A percentile compares a stretch with the other conserved stretches of the same genome.
Conservation (phyloP, 441 rosid genomes). For the Dalechampia spathulata region DNA sequence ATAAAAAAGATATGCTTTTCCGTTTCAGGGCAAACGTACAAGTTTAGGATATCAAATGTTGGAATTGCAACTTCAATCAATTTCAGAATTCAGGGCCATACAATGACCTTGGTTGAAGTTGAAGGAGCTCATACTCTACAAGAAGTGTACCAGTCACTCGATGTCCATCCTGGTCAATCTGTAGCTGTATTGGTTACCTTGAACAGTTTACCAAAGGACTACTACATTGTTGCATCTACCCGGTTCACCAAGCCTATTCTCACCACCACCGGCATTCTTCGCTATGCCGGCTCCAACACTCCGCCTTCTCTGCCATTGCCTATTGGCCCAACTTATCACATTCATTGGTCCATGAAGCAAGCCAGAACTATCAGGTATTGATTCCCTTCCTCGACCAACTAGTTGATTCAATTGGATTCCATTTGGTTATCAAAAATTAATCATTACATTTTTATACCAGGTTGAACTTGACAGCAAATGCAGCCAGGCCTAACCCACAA, state of each 20-base stretch:
- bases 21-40: slow-evolving; percentile 49
- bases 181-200: slow-evolving; percentile 45
- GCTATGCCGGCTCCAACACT: slow-evolving; percentile 41
- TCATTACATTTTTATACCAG: no score
- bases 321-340: slow-evolving; percentile 55
- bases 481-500: slow-evolving; percentile 91
- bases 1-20: no score
- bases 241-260: slow-evolving; percentile 58
- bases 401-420: no score
- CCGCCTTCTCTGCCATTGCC: slow-evolving; percentile 53
- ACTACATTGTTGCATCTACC: slow-evolving; percentile 56
- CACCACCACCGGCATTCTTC: slow-evolving; percentile 47
- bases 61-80: slow-evolving; percentile 63
- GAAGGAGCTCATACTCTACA: slow-evolving; percentile 70
- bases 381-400: no score
- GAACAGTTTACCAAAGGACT: slow-evolving; percentile 33
- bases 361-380: slow-evolving; percentile 69
- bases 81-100: slow-evolving; percentile 78
- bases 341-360: slow-evolving; percentile 82
- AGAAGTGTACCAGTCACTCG: slow-evolving; percentile 58
- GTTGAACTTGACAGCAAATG: slow-evolving; percentile 73
- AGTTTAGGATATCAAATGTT: slow-evolving; percentile 62
- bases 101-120: slow-evolving; percentile 60
- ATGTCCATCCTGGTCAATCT: slow-evolving; percentile 72
- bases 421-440: no score